Evolutionary conservation across 345 rosid species (phyloP), one percentile per base, ranked within the genome.

Genomic region (Gossypium mustelinum): DNA sequence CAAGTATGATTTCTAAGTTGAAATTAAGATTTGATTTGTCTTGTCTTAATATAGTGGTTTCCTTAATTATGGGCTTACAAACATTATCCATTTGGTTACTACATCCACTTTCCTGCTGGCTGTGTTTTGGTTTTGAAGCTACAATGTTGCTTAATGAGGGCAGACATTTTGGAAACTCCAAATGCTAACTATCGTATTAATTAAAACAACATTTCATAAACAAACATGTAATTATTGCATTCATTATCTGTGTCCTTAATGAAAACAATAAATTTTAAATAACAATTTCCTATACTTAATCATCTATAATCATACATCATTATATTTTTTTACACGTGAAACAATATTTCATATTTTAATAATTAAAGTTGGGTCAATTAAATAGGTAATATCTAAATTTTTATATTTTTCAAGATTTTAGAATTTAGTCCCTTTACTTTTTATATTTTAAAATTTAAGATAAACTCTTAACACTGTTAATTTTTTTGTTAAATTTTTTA

Each of bases 1-100:
- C 29, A 44, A 22, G 39, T 20, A 50, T 69, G 73, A 69, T 69
- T 25, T 25, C 45, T 51, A 25, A 1, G 59, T 25, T 69, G 73
- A 69, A 50, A 69, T 69, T 25, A 50, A 27, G 45, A 51, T 69
- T 69, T 20, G 9, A 16, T 69, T 69, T 69, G 73, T 69, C 73
- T 64, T n/a, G 59, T 51, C 58, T 50, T 69, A 9, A 44, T 16
- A 9, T 69, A 25, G 59, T 25, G 73, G 41, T 27, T 69, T 69
- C 58, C 44, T 50, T 25, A 50, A 68, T 50, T 68, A 4, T 50
- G 58, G 16, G 59, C 24, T 25, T 25, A 69, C 22, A 50, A 66
- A 66, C 7, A 8, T 69, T 48, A 68, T 24, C 41, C 56, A 6
- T 45, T 5, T 47, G 16, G 9, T 11, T 2, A 68, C 43, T 45